Percentiles rank a stretch among this genome's conserved stretches.
phyloP scores from a whole-genome alignment of 768 basidiomycete species.

The Piloderma croceum region DNA sequence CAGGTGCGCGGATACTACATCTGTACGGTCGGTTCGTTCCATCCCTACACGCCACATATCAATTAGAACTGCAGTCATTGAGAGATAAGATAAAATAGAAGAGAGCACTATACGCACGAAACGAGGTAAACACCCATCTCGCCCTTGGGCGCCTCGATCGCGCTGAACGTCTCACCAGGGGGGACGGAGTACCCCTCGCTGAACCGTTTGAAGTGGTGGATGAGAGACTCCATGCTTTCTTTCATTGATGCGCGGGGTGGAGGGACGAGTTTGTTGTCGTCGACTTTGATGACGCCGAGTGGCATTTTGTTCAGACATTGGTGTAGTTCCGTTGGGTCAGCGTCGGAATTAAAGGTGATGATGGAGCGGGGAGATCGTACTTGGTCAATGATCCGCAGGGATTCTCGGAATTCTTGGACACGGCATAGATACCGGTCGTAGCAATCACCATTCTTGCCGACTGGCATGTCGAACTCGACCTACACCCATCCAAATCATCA shows the following conservation, averaged over 20 bases:
- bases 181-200: conserved; percentile 97
- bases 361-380: conserved; percentile 32
- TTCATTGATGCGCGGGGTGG: conserved; percentile 98
- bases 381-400: conserved; percentile 80
- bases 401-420: conserved; percentile 97
- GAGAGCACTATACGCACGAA: conserved; percentile 49
- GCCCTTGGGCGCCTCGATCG: conserved; percentile 98
- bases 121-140: conserved; percentile 99
- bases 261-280: conserved; percentile 96
- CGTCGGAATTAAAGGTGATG: too few relatives aligned
- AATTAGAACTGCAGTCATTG: too few relatives aligned
- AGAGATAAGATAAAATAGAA: too few relatives aligned
- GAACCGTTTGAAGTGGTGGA: conserved; percentile 99
- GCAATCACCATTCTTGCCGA: conserved; percentile 95
- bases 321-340: too few relatives aligned
- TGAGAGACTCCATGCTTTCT: conserved; percentile 96
- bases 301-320: conserved; percentile 98
- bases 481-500: conserved; percentile 18
- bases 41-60: too few relatives aligned
- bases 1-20: conserved; percentile 95
- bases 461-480: conserved; percentile 96
- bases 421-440: conserved; percentile 97
- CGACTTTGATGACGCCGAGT: conserved; percentile 84
- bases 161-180: conserved; percentile 91
- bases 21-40: conserved; percentile 94